Evolutionary conservation across 768 basidiomycete genomes (phyloP).

Genomic region (Panaeolus papilionaceus): DNA sequence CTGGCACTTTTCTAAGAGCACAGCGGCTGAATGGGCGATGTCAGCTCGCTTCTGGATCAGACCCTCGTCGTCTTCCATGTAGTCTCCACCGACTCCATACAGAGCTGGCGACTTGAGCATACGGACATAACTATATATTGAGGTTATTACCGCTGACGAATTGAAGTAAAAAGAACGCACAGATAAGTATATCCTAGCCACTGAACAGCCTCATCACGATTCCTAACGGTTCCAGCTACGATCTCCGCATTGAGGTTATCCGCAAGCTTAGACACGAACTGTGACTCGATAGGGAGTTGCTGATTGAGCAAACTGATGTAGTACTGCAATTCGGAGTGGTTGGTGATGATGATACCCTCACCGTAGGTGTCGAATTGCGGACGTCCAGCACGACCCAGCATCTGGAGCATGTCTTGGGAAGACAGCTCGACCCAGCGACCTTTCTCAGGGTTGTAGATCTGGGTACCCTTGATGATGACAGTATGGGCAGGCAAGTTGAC

Average conservation of each 20-base stretch:
- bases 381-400: constrained; percentile 97
- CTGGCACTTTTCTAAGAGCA: constrained; percentile 91
- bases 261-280: constrained; percentile 90
- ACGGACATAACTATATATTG: constrained; percentile 77
- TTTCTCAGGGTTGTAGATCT: constrained; percentile 99
- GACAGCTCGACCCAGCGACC: constrained; percentile 97
- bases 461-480: constrained; percentile 99
- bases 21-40: constrained; percentile 92
- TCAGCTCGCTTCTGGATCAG: constrained; percentile 94
- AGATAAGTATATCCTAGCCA: constrained; percentile 97
- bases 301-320: constrained; percentile 95
- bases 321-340: constrained; percentile 96
- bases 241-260: constrained; percentile 98
- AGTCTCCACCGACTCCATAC: constrained; percentile 90
- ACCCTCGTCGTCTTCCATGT: constrained; percentile 82
- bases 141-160: constrained; percentile 15
- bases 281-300: constrained; percentile 96
- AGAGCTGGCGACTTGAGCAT: constrained; percentile 90
- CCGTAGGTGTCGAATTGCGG: constrained; percentile 98
- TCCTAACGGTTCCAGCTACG: constrained; percentile 92
- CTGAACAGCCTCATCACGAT: constrained; percentile 95
- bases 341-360: constrained; percentile 98
- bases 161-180: constrained; percentile 49
- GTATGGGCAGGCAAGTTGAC: constrained; percentile 98
- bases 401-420: constrained; percentile 95